Percentiles rank a stretch among this genome's conserved stretches.
These are phyloP conservation scores for Actinomucor elegans DNA, from an alignment of 371 early-diverging fungal genomes.

Conservation along the genomic window DNA sequence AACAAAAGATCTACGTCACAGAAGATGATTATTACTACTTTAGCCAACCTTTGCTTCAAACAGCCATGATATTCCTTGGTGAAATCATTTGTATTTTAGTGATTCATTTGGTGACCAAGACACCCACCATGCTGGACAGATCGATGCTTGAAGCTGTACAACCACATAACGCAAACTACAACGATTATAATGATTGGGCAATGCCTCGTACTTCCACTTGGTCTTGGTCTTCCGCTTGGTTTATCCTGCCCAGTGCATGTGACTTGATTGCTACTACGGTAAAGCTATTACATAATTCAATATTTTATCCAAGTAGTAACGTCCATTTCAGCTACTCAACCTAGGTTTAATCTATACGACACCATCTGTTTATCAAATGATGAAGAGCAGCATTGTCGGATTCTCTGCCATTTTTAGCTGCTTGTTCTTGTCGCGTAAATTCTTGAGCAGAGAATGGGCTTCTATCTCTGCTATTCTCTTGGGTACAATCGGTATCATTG, in stretches of 20 bases:
- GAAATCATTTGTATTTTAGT: slow-evolving; percentile 44
- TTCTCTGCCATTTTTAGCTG: slow-evolving; percentile 45
- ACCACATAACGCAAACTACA: slow-evolving; percentile 22
- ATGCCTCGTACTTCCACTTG: slow-evolving; percentile 27
- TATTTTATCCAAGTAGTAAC: no score
- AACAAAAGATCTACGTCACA: slow-evolving; percentile 29
- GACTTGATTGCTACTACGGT: slow-evolving; percentile 47
- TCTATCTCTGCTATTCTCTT: slow-evolving; percentile 30
- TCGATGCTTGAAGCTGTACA: slow-evolving; percentile 37
- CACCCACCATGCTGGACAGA: slow-evolving; percentile 31
- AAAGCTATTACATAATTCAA: slow-evolving; percentile 11
- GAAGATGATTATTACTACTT: slow-evolving; percentile 23
- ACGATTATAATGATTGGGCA: slow-evolving; percentile 22
- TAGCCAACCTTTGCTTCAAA: slow-evolving; percentile 43
- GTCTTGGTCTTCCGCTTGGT: slow-evolving; percentile 35
- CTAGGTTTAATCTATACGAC: slow-evolving; percentile 47
- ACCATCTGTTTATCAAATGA: slow-evolving; percentile 48
- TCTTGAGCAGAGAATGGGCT: slow-evolving; percentile 37
- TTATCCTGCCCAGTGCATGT: slow-evolving; percentile 45
- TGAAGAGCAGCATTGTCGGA: slow-evolving; percentile 46
- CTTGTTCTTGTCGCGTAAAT: slow-evolving; percentile 41
- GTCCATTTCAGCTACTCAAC: slow-evolving; percentile 40
- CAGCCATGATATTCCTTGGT: slow-evolving; percentile 48
- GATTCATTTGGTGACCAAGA: slow-evolving; percentile 39
- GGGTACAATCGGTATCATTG: slow-evolving; percentile 27